These are phyloP conservation scores for Magnaporthiopsis rhizophila DNA, from an alignment of 2,329 filamentous ascomycete genomes.

Conservation along the genomic window DNA sequence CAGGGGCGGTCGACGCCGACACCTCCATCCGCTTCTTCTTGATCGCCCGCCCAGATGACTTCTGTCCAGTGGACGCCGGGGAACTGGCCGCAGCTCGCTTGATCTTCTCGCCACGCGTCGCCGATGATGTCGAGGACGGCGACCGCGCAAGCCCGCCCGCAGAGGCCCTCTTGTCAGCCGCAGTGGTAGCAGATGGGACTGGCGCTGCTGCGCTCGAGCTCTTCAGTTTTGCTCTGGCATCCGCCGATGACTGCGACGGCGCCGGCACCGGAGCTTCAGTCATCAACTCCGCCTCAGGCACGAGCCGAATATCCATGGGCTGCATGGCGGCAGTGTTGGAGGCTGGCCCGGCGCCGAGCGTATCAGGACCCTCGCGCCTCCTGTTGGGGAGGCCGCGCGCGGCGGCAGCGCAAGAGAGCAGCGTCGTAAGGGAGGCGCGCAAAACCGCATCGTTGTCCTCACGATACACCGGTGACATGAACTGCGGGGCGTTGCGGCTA, in stretches of 20 bases:
- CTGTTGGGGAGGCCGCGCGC: slow-evolving; percentile 72
- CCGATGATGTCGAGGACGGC: not conserved
- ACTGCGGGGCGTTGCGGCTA: slow-evolving; percentile 41
- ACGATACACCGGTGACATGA: slow-evolving; percentile 67
- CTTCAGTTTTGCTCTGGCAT: not conserved
- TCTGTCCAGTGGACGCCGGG: slow-evolving; percentile 18
- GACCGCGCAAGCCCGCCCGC: not conserved
- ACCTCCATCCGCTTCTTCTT: slow-evolving; percentile 51
- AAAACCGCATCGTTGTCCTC: slow-evolving; percentile 90
- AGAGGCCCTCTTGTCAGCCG: not conserved
- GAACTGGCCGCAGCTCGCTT: slow-evolving; percentile 36
- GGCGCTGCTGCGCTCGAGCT: not conserved
- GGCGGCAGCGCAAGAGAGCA: slow-evolving; percentile 90
- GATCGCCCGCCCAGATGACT: slow-evolving; percentile 32
- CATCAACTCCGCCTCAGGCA: slow-evolving; percentile 53
- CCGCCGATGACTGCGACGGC: slow-evolving; percentile 6
- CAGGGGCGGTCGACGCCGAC: slow-evolving; percentile 9
- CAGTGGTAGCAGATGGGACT: not conserved
- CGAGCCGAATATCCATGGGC: slow-evolving; percentile 50
- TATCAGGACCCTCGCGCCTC: slow-evolving; percentile 32
- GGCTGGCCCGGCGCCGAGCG: slow-evolving; percentile 30
- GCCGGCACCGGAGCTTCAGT: slow-evolving; percentile 22
- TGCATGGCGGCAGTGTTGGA: slow-evolving; percentile 23
- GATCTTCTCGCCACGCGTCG: slow-evolving; percentile 29
- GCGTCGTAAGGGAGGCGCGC: slow-evolving; percentile 84